Conservation (phyloP, 2,329 filamentous ascomycete species). For the Westerdykella ornata region DNA sequence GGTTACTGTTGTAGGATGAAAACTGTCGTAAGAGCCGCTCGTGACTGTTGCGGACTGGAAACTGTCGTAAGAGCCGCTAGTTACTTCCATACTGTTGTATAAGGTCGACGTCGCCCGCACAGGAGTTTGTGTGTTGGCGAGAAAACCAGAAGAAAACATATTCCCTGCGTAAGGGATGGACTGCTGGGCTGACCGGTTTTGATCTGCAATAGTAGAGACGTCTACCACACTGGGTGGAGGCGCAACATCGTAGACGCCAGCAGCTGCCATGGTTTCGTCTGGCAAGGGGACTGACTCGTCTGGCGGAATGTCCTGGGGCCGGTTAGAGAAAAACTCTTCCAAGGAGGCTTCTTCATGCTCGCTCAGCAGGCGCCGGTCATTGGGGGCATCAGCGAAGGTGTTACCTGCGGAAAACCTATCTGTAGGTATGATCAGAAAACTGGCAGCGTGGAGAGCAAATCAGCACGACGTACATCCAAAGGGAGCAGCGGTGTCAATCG, state of each 20-base stretch:
- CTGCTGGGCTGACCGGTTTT: slow-evolving; percentile 24
- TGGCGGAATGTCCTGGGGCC: slow-evolving; percentile 19
- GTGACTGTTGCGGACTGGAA: too few relatives aligned
- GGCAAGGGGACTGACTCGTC: slow-evolving; percentile 12
- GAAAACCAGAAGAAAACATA: slow-evolving; percentile 9
- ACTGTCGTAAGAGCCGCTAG: slow-evolving; percentile 17
- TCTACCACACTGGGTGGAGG: slow-evolving; percentile 15
- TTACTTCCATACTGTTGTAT: slow-evolving; percentile 26
- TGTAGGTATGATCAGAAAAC: slow-evolving; percentile 10
- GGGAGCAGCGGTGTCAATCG: slow-evolving; percentile 12
- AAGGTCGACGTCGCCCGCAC: slow-evolving; percentile 29
- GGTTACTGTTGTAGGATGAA: too few relatives aligned
- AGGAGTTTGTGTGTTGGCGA: slow-evolving; percentile 25
- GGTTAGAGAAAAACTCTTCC: slow-evolving; percentile 29
- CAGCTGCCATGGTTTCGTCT: slow-evolving; percentile 15
- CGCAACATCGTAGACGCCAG: slow-evolving; percentile 18
- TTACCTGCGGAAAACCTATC: slow-evolving; percentile 23
- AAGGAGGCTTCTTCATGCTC: slow-evolving; percentile 28
- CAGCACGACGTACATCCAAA: slow-evolving; percentile 28
- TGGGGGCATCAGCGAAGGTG: slow-evolving; percentile 13
- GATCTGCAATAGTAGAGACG: slow-evolving; percentile 25
- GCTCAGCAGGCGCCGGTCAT: slow-evolving; percentile 24
- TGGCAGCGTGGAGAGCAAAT: not conserved
- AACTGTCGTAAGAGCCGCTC: too few relatives aligned
- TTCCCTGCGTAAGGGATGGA: slow-evolving; percentile 13